phyloP scores from a whole-genome alignment of 1,284 basidiomycete genomes.

The Puccinia sorghi region DNA sequence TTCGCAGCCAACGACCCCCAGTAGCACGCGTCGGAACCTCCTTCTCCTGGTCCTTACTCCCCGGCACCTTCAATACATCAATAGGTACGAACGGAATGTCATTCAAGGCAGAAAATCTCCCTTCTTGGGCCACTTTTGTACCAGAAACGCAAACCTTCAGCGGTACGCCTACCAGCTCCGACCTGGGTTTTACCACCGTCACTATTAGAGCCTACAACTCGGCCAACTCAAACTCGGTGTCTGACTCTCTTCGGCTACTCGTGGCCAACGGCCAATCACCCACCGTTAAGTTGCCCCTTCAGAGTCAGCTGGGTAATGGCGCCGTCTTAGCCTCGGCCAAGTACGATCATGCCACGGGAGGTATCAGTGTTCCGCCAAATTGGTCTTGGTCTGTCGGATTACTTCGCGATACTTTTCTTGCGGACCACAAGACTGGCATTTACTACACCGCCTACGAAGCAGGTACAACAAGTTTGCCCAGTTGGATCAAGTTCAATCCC shows the following conservation, averaged over 20 bases:
- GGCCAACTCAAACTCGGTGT: constrained; percentile 29
- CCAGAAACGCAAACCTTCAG: constrained; percentile 52
- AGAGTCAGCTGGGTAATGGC: constrained; percentile 39
- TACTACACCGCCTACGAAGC: constrained; percentile 40
- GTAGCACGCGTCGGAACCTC: constrained; percentile 54
- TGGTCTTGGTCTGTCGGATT: constrained; percentile 49
- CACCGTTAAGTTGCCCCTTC: constrained; percentile 29
- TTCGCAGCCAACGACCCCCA: constrained; percentile 53
- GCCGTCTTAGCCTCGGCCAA: constrained; percentile 42
- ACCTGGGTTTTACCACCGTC: constrained; percentile 34
- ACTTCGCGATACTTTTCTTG: constrained; percentile 43
- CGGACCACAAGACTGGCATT: constrained; percentile 15
- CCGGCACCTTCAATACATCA: constrained; percentile 53
- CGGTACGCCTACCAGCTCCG: constrained; percentile 52
- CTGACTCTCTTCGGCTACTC: constrained; percentile 23
- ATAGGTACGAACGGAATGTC: constrained; percentile 51
- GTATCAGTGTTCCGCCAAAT: constrained; percentile 46
- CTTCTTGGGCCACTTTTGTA: constrained; percentile 55
- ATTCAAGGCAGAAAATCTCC: constrained; percentile 52
- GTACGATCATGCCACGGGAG: constrained; percentile 33
- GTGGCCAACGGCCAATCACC: constrained; percentile 34
- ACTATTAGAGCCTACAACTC: constrained; percentile 18
- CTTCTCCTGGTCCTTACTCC: constrained; percentile 55
- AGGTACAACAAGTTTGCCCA: constrained; percentile 40
- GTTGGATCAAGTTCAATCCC: constrained; percentile 49